Evolutionary conservation across 2,329 filamentous ascomycete species (phyloP).

Genomic region (Fusarium sp.): DNA sequence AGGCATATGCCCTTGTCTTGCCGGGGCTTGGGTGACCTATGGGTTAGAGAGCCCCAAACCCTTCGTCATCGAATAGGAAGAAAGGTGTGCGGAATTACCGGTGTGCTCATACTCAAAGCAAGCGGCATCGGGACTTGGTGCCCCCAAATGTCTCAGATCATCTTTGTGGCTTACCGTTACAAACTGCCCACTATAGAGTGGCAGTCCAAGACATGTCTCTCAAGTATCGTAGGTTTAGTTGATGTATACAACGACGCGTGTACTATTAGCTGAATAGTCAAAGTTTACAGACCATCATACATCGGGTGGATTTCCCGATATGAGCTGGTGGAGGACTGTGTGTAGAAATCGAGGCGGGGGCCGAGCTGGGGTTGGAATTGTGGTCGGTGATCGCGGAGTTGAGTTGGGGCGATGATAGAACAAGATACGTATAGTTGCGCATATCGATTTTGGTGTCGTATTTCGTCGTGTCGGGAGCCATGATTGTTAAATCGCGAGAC

Average conservation of each 20-base stretch:
- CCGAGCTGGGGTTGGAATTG: constrained; percentile 17
- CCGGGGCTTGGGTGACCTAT: constrained; percentile 20
- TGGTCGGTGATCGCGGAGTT: constrained; percentile 29
- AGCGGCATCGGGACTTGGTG: constrained; percentile 1
- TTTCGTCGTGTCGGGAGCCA: constrained; percentile 5
- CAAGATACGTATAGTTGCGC: not conserved
- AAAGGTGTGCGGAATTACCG: constrained; percentile 27
- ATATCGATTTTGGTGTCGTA: not conserved
- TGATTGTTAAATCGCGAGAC: constrained; percentile 1
- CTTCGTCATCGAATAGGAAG: constrained; percentile 30
- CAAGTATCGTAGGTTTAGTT: not conserved
- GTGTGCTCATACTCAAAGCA: constrained; percentile 18
- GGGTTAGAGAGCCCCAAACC: constrained; percentile 14
- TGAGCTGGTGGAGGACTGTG: not conserved
- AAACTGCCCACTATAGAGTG: not conserved
- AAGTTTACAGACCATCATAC: not conserved
- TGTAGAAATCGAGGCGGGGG: constrained; percentile 21
- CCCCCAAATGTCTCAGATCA: constrained; percentile 25
- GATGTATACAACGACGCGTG: not conserved
- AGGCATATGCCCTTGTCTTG: constrained; percentile 26
- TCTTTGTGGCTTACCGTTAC: constrained; percentile 4
- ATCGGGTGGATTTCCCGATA: not conserved
- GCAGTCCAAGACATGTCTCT: not conserved
- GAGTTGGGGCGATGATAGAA: constrained; percentile 21
- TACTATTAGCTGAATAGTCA: not conserved